These are phyloP conservation scores for Hyaloscypha hepaticicola DNA, from an alignment of 495 filamentous ascomycete genomes.

Conservation along the genomic window DNA sequence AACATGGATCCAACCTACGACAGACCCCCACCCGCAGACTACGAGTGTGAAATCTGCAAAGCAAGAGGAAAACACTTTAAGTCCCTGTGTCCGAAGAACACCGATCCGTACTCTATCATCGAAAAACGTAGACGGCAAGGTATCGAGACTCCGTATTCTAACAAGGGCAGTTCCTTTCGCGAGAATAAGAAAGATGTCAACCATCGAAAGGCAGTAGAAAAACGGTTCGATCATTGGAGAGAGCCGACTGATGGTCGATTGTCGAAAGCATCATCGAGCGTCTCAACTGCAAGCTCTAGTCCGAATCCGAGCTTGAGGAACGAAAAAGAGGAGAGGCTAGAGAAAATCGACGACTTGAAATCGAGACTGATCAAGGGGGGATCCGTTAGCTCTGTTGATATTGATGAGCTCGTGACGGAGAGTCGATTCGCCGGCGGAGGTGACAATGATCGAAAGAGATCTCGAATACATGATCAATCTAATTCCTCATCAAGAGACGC, in stretches of 20 bases:
- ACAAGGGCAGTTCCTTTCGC: neutral
- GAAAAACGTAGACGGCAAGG: conserved; percentile 26
- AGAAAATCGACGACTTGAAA: neutral
- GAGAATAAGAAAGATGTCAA: neutral
- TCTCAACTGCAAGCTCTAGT: neutral
- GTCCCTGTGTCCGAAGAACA: conserved; percentile 38
- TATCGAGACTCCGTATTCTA: neutral
- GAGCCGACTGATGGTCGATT: neutral
- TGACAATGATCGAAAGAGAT: neutral
- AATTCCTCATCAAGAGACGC: neutral
- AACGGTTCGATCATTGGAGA: neutral
- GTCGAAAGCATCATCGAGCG: neutral
- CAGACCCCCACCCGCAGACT: conserved; percentile 29
- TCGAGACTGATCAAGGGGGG: neutral
- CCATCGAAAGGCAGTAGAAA: neutral
- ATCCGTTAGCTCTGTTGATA: neutral
- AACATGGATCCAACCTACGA: conserved; percentile 41
- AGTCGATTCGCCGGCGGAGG: neutral
- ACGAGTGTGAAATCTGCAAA: conserved; percentile 39
- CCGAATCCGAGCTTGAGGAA: neutral
- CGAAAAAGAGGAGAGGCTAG: neutral
- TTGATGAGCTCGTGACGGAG: neutral
- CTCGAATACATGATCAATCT: neutral
- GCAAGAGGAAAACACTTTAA: conserved; percentile 34
- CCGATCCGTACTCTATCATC: conserved; percentile 31